Percentiles rank a stretch among this genome's conserved stretches.
These are phyloP conservation scores for Huiozyma naganishii DNA, from an alignment of 805 yeast species.

Conservation along the genomic window DNA sequence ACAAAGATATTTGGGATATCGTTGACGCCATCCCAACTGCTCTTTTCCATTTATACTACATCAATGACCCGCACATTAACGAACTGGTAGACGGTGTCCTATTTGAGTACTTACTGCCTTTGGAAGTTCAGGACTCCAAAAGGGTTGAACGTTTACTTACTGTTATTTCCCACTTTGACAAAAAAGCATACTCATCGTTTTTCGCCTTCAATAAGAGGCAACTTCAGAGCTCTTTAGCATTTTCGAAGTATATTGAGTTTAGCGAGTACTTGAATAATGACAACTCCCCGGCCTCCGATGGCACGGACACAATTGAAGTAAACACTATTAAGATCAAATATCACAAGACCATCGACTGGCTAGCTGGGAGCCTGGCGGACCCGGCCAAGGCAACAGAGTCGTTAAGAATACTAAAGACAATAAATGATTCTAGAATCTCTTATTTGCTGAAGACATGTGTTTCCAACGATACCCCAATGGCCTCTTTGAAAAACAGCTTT, in stretches of 20 bases:
- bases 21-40: conserved; percentile 47
- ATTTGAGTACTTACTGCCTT: conserved; percentile 51
- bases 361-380: conserved; percentile 47
- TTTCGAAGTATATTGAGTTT: conserved; percentile 38
- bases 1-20: conserved; percentile 21
- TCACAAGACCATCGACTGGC: conserved; percentile 51
- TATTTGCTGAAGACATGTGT: conserved; percentile 45
- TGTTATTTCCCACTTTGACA: conserved; percentile 39
- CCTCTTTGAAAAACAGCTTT: conserved; percentile 47
- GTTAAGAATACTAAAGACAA: conserved; percentile 39
- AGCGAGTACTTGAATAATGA: conserved; percentile 34
- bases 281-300: conserved; percentile 2
- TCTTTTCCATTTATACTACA: conserved; percentile 55
- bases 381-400: conserved; percentile 38
- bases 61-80: conserved; percentile 60
- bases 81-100: conserved; percentile 51
- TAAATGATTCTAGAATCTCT: conserved; percentile 50
- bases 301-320: background rate
- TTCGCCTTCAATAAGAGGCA: conserved; percentile 63
- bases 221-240: conserved; percentile 42
- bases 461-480: conserved; percentile 48
- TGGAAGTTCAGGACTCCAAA: conserved; percentile 33
- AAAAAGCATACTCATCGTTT: conserved; percentile 52
- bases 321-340: conserved; percentile 27
- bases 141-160: conserved; percentile 46